Base-by-base conservation (phyloP, 2,329 filamentous ascomycete species). In the Graphilbum ipis-grandicollis region DNA sequence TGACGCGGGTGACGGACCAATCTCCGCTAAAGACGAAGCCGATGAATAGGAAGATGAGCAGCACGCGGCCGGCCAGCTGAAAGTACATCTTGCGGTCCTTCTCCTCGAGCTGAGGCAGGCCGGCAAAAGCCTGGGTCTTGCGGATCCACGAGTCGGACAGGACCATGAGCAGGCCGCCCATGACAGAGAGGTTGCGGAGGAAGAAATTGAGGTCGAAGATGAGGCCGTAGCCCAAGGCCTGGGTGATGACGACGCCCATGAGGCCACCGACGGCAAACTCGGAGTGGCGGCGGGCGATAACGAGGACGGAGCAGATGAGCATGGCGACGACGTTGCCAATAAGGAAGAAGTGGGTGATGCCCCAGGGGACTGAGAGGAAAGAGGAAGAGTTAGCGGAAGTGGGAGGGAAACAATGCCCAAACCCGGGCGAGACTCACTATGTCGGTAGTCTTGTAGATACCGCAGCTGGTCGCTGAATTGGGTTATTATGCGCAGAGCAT, bases 61-160 rank as follows among this genome's bases (percentile, higher is more conserved):
- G 69, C 26, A 98, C 83, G 48, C 90, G 79, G 26, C 90, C 90
- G 47, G 90, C 90, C 43, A 98, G 78, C 72, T 96, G 90, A 63
- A 98, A 92, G 69, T 98, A 98, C 88, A 96, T 96, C 72, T 96
- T 98, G 62, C 86, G 82, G 59, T 98, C 90, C 75, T 96, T 96
- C 68, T 98, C 90, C 55, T 96, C 90, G 37, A 98, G 72, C 58
- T 83, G 75, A 34, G 90, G 90, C 37, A 98, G 71, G 34, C 90
- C 90, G 34, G 90, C 90, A 44, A 93, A 93, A 3, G 86, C 88
- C 64, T 94, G 93, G 57, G 77, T 82, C 75, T 96, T 96, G 62
- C 86, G 80, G 45, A 94, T 85, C 85, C 88, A 96, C 40, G 83
- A 93, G 63, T 98, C 90, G 30, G 86, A 94, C 34, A 98, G 70